Base-by-base conservation (phyloP, 1,284 basidiomycete species). In the Irpex lacteus region DNA sequence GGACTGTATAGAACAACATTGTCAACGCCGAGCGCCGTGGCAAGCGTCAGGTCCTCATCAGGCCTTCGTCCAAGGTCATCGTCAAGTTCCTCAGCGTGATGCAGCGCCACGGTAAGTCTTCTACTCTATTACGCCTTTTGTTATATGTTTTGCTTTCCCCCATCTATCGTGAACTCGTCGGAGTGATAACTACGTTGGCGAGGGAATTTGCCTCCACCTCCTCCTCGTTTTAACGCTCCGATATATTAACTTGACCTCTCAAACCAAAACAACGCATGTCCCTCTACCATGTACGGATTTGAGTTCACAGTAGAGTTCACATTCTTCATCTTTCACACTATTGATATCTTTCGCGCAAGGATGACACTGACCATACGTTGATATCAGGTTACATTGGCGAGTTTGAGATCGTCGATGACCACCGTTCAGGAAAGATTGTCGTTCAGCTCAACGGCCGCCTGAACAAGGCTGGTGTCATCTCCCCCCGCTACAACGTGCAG, bases 361-460 rank as follows among this genome's bases (percentile, higher is more conserved):
- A 59, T n/a, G 53, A 60, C 60, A 60, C 70, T 72, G 44, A 75
- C 67, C 7, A 60, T 70, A 56, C 36, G 36, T 4, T 56, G 56
- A 61, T 59, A 18, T n/a, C 71, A 98, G 96, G 96, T 68, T 98
- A 98, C 87, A 98, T 98, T 70, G 96, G 96, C 74, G 97, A 99
- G 84, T 99, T 99, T 77, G 97, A 98, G 82, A 94, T 98, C 80
- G 92, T 99, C 76, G 98, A 99, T 76, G 98, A 99, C 84, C 98
- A 99, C 82, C 96, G 98, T 69, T 91, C 95, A 15, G 96, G 96
- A 76, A 99, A 99, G 85, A 94, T 99, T 71, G 96, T 99, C 73
- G 88, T 99, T 71, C 96, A 99, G 82, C 90, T 99, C 68, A 98
- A 98, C 78, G 98, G 98, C 65, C 94, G 96, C 67, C 88, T 99